Evolutionary conservation across 495 filamentous ascomycete genomes (phyloP), one percentile per base, ranked within the genome.

Genomic region (Neurospora sp.): DNA sequence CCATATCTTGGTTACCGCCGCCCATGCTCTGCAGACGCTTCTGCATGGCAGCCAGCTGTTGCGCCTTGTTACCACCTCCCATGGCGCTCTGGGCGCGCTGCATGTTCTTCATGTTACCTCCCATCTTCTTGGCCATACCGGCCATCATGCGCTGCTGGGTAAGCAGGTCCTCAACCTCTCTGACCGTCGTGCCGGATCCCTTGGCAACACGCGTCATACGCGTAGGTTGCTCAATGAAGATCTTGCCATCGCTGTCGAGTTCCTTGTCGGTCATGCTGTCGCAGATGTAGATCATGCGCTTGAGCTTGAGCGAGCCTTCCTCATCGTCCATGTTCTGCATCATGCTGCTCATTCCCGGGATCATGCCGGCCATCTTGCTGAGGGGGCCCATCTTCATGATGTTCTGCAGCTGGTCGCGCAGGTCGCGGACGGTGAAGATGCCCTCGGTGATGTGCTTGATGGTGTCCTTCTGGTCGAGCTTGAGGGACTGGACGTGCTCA

Each of bases 361-460:
- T 98, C 96, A 99, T 99, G 77, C 94, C 94, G 1, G 96, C 96
- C 87, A 99, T 94, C 82, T 99, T 99, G 42, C 90, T 94, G 14
- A 99, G 83, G 1, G 96, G 96, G 0, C 96, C 96, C 96, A 99
- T 98, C 83, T 99, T 99, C 94, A 98, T 98, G 80, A 99, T 97
- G 72, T 97, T 98, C 45, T 90, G 90, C 39, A 99, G 88, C 81
- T 99, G 96, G 78, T 98, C 96, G 39, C 96, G 89, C 74, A 99
- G 87, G 80, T 99, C 96, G 69, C 96, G 91, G 68, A 99, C 82
- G 0, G 96, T 97, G 83, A 98, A 99, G 74, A 97, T 94, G 69
- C 96, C 96, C 78, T 97, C 94, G 10, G 92, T 90, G 73, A 99
- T 94, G 82, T 99, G 94, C 86, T 98, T 98, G 87, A 98, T 98